Evolutionary conservation across 2,329 filamentous ascomycete genomes (phyloP).

Genomic region (Passalora sequoiae): DNA sequence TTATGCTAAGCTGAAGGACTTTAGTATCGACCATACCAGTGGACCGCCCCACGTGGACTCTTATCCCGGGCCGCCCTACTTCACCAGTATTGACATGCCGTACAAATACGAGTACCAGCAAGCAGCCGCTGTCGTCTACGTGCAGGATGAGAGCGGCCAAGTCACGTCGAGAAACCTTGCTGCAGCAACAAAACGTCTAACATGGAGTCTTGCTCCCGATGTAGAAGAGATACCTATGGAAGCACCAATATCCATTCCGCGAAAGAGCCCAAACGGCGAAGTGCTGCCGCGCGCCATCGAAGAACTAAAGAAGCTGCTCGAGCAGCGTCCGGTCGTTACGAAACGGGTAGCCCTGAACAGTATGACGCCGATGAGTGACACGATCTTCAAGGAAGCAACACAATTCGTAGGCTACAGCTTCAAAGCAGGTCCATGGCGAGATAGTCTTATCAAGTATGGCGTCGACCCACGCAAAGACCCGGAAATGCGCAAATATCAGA

Average conservation of each 20-base stretch:
- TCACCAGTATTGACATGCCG: conserved; percentile 28
- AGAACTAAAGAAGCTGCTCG: conserved; percentile 60
- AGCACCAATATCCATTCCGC: conserved; percentile 47
- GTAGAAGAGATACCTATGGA: conserved; percentile 57
- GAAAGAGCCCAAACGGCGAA: conserved; percentile 29
- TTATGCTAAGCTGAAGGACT: conserved; percentile 56
- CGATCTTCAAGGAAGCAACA: conserved; percentile 65
- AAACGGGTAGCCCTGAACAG: conserved; percentile 74
- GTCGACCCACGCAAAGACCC: conserved; percentile 76
- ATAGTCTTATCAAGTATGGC: conserved; percentile 79
- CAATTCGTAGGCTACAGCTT: conserved; percentile 90
- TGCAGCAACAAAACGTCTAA: conserved; percentile 41
- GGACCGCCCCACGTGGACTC: conserved; percentile 61
- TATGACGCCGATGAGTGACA: conserved; percentile 50
- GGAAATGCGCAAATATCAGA: conserved; percentile 78
- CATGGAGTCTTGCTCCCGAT: conserved; percentile 50
- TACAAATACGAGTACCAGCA: conserved; percentile 71
- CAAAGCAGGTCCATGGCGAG: conserved; percentile 84
- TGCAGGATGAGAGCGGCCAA: conserved; percentile 53
- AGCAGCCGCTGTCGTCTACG: conserved; percentile 69
- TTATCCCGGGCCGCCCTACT: conserved; percentile 28
- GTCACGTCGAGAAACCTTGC: conserved; percentile 44
- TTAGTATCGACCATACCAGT: conserved; percentile 56
- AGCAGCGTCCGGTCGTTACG: conserved; percentile 78
- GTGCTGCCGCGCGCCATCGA: conserved; percentile 60